Evolutionary conservation across 352 stramenopile genomes (phyloP).

Genomic region (Phytophthora ohioensis): DNA sequence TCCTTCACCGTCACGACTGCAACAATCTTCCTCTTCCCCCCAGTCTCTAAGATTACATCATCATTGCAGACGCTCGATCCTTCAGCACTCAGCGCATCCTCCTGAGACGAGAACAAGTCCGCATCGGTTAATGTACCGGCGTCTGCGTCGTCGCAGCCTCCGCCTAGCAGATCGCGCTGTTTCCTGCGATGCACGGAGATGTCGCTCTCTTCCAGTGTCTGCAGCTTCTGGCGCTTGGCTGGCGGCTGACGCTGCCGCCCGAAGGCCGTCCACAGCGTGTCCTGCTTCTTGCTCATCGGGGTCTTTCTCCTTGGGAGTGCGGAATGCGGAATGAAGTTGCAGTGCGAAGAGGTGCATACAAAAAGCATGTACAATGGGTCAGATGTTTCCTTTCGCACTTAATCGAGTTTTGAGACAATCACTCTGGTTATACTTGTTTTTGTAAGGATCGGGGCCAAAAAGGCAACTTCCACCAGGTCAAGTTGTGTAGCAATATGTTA

Average conservation of each 20-base stretch:
- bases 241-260: conserved; percentile 42
- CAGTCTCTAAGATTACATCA: conserved; percentile 14
- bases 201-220: conserved; percentile 2
- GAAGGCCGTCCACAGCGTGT: conserved; percentile 56
- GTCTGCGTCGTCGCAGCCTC: conserved; percentile 27
- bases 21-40: neutral
- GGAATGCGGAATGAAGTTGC: conserved; percentile 26
- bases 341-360: conserved; percentile 1
- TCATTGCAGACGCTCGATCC: conserved; percentile 6
- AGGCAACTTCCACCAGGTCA: neutral
- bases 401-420: neutral
- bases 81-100: conserved; percentile 42
- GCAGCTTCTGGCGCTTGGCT: conserved; percentile 41
- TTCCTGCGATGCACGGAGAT: conserved; percentile 16
- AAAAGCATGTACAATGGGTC: conserved; percentile 11
- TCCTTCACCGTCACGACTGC: neutral
- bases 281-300: conserved; percentile 54
- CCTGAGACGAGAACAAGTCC: conserved; percentile 66
- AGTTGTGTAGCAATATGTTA: no score
- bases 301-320: conserved; percentile 5
- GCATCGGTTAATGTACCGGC: conserved; percentile 62
- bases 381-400: conserved; percentile 6
- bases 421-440: conserved; percentile 4
- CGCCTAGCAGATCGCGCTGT: neutral
- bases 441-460: conserved; percentile 3